Evolutionary conservation across 2,329 filamentous ascomycete species (phyloP), one percentile per base, ranked within the genome.

Genomic region (Byssoonygena ceratinophila): DNA sequence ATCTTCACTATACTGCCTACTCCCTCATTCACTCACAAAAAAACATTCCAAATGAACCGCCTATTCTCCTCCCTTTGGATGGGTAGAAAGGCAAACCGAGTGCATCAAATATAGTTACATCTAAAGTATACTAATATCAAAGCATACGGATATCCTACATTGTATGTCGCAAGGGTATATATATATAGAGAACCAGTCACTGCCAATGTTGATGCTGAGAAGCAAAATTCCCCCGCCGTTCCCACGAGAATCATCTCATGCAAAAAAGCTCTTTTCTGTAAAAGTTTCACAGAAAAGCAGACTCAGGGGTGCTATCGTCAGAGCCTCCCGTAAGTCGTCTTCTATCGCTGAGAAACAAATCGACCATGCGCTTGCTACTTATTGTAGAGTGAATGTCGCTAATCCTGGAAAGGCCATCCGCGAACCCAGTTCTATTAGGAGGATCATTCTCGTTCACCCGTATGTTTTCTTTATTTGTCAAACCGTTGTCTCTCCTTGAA

Each of bases 281-380:
- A 29, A 18, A 11, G 34, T 27, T 36, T 56, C 29, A 59, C 8
- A 59, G 40, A 45, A 59, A 59, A 11, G 57, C 58, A 20, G 57
- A 51, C 27, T 59, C 57, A 31, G 45, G 22, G 14, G 43, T 14
- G 11, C 51, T 55, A 34, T 58, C 58, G 12, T 54, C 57, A 12
- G 53, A 51, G 22, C 14, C 32, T 2, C 34, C 46, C 56, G 44
- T 52, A n/a, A 51, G 40, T 31, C 56, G 54, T 25, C 58, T 54
- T 34, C 58, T 54, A 23, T 58, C 53, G 37, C 55, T 58, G 34
- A 59, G 52, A 23, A 59, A 59, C 47, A 58, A 29, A 51, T 59
- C 58, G 44, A 59, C 58, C 58, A 60, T 60, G 9, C 55, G 54
- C 45, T 59, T 60, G 41, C 54, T 58, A 31, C 56, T 58, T 22